These are phyloP conservation scores for Russula sp. DNA, from an alignment of 768 basidiomycete species.

Conservation along the genomic window DNA sequence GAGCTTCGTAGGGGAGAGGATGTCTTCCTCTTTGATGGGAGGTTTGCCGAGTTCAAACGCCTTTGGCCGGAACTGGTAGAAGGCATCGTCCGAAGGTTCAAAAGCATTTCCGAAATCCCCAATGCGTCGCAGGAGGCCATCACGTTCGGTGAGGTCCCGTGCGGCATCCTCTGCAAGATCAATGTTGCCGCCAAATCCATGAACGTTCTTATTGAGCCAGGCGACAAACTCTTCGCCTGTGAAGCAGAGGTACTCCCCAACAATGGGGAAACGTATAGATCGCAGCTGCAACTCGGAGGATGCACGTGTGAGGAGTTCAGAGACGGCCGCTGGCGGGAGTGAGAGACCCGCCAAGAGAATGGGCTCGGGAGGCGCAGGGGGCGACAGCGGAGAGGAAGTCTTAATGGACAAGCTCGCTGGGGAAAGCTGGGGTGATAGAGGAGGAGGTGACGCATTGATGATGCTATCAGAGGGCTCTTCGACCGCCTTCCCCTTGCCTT, in stretches of 20 bases:
- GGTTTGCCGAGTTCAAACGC: conserved; percentile 54
- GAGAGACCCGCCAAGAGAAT: conserved; percentile 74
- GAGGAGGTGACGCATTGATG: conserved; percentile 49
- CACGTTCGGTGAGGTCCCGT: conserved; percentile 46
- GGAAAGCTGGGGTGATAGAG: conserved; percentile 56
- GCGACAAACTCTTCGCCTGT: conserved; percentile 83
- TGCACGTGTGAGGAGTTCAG: conserved; percentile 65
- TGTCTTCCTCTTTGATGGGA: conserved; percentile 28
- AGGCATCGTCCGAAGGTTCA: conserved; percentile 71
- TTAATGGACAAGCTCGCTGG: conserved; percentile 34
- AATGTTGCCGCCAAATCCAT: conserved; percentile 68
- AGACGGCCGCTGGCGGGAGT: conserved; percentile 57
- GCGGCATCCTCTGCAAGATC: conserved; percentile 76
- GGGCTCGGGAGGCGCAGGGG: conserved; percentile 42
- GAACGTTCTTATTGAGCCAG: conserved; percentile 76
- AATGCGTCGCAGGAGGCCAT: conserved; percentile 58
- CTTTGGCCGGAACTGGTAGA: conserved; percentile 80
- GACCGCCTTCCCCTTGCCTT: conserved; percentile 70
- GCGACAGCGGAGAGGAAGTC: conserved; percentile 34
- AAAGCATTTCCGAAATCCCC: conserved; percentile 82
- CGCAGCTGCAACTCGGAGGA: conserved; percentile 65
- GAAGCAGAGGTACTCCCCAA: conserved; percentile 84
- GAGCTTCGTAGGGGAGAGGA: conserved; percentile 31
- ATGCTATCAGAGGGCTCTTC: conserved; percentile 35
- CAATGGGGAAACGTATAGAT: conserved; percentile 65